phyloP scores from a whole-genome alignment of 352 stramenopile species.

The Phytopythium montanum region DNA sequence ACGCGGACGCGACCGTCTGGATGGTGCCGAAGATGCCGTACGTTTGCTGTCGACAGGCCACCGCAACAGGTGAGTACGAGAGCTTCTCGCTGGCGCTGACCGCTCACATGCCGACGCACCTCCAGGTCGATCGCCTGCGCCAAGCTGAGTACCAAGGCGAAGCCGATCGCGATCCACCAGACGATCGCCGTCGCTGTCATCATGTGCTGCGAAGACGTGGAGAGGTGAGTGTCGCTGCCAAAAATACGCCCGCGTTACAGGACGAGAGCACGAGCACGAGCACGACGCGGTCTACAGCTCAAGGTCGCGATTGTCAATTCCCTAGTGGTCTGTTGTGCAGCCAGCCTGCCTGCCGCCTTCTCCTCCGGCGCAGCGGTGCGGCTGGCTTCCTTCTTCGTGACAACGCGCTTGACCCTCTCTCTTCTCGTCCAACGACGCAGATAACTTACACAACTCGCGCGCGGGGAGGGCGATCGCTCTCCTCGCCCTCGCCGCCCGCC shows the following conservation, averaged over 20 bases:
- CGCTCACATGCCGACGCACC: background rate
- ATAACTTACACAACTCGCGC: slow-evolving; percentile 7
- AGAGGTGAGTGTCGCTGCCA: background rate
- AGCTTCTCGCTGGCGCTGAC: background rate
- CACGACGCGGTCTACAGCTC: background rate
- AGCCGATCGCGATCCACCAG: background rate
- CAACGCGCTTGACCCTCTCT: slow-evolving; percentile 5
- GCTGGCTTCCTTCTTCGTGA: background rate
- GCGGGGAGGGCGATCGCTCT: background rate
- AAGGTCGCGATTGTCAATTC: background rate
- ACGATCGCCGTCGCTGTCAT: background rate
- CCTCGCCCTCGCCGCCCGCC: background rate
- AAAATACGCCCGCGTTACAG: background rate
- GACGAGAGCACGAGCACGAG: background rate
- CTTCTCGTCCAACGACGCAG: slow-evolving; percentile 4
- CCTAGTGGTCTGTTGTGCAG: slow-evolving; percentile 1
- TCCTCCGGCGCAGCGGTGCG: background rate
- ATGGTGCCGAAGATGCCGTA: slow-evolving; percentile 61
- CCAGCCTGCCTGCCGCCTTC: background rate
- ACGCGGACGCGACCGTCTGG: slow-evolving; percentile 16
- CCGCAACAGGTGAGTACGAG: background rate
- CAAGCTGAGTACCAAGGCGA: background rate
- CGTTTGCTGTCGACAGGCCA: slow-evolving; percentile 25
- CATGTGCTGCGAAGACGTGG: background rate
- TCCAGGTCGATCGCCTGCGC: background rate